These are phyloP conservation scores for Cystoisospora suis DNA, from an alignment of 169 alveolate species.

Conservation along the genomic window DNA sequence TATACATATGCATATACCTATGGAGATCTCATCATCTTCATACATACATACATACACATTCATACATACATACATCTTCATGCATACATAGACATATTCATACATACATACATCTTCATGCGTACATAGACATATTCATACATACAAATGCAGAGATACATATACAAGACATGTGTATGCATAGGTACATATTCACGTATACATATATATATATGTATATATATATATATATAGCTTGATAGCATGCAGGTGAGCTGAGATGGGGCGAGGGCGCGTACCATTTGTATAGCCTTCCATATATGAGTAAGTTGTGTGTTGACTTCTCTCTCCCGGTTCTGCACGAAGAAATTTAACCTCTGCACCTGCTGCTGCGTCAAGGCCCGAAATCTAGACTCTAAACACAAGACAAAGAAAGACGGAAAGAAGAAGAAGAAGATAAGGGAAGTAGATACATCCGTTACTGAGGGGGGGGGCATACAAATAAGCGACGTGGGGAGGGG, in stretches of 20 bases:
- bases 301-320: constrained; percentile 24
- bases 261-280: constrained; percentile 7
- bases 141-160: neutral
- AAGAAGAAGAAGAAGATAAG: neutral
- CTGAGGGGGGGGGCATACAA: neutral
- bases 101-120: neutral
- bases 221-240: neutral
- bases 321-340: constrained; percentile 42
- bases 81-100: neutral
- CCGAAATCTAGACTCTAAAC: constrained; percentile 61
- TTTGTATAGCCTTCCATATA: constrained; percentile 48
- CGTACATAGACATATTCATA: neutral
- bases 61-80: neutral
- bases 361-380: constrained; percentile 62
- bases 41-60: neutral
- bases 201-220: neutral
- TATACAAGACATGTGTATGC: neutral
- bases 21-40: too few relatives aligned
- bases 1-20: neutral
- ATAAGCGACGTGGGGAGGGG: neutral
- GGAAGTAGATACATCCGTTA: neutral
- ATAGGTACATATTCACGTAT: neutral
- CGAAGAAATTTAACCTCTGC: constrained; percentile 52
- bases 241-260: neutral
- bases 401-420: neutral